phyloP scores from a whole-genome alignment of 1,139 yeast species.

The Pichia kudriavzevii region DNA sequence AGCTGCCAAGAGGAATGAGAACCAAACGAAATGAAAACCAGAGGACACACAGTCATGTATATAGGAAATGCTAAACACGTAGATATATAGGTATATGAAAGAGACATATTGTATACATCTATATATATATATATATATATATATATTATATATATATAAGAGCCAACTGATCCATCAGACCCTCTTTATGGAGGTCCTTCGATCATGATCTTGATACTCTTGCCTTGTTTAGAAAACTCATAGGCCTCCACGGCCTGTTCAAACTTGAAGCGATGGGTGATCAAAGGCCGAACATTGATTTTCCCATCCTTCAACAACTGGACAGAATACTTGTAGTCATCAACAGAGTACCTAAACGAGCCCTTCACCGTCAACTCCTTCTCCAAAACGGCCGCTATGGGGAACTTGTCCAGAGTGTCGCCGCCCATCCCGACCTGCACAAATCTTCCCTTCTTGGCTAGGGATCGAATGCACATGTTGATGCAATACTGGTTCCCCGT shows the following conservation, averaged over 20 bases:
- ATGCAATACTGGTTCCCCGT: slow-evolving; percentile 50
- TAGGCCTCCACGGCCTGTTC: slow-evolving; percentile 77
- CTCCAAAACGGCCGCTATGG: slow-evolving; percentile 62
- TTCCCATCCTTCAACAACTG: slow-evolving; percentile 55
- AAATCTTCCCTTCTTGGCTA: slow-evolving; percentile 43
- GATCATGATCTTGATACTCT: slow-evolving; percentile 57
- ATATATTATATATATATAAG: not conserved
- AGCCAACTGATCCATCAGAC: too few relatives aligned
- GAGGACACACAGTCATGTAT: too few relatives aligned
- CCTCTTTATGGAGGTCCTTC: too few relatives aligned
- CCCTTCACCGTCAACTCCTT: slow-evolving; percentile 69
- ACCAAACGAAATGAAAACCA: not conserved
- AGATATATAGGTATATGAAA: too few relatives aligned
- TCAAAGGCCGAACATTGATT: slow-evolving; percentile 56
- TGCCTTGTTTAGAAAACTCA: slow-evolving; percentile 49
- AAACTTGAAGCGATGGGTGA: slow-evolving; percentile 72
- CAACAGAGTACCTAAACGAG: slow-evolving; percentile 72
- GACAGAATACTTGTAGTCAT: slow-evolving; percentile 73
- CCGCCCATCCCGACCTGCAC: slow-evolving; percentile 57
- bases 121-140: not conserved
- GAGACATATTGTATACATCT: too few relatives aligned
- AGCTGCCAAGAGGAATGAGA: not conserved
- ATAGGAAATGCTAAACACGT: too few relatives aligned
- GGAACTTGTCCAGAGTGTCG: slow-evolving; percentile 44
- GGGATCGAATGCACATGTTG: slow-evolving; percentile 38